Evolutionary conservation across 1,139 yeast genomes (phyloP).

Genomic region (Neolecta irregularis): DNA sequence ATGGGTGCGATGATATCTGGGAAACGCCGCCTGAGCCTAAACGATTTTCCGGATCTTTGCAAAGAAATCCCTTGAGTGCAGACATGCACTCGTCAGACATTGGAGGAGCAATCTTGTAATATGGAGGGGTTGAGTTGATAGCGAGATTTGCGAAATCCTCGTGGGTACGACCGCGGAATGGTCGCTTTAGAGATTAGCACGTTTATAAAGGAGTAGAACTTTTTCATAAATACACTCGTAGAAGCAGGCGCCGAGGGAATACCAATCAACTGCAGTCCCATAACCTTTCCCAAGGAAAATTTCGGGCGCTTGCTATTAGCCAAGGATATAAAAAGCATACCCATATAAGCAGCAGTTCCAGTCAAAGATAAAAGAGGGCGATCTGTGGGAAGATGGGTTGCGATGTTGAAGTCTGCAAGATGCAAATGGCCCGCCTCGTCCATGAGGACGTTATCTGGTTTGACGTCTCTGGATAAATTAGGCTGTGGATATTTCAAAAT

Average conservation of each 20-base stretch:
- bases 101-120: conserved; percentile 17
- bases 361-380: conserved; percentile 23
- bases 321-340: too few species aligned
- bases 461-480: conserved; percentile 56
- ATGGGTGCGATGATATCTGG: conserved; percentile 10
- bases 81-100: conserved; percentile 18
- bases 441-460: conserved; percentile 53
- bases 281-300: conserved; percentile 36
- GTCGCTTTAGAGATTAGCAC: conserved; percentile 7
- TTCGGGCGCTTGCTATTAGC: too few species aligned
- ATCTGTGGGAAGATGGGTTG: conserved; percentile 18
- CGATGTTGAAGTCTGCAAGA: conserved; percentile 54
- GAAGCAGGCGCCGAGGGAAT: conserved; percentile 78
- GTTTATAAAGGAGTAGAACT: conserved; percentile 21
- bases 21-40: conserved; percentile 9
- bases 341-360: conserved; percentile 79
- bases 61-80: conserved; percentile 19
- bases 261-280: conserved; percentile 72
- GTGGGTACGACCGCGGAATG: conserved; percentile 11
- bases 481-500: too few species aligned
- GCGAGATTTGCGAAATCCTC: conserved; percentile 11
- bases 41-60: conserved; percentile 10
- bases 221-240: conserved; percentile 69
- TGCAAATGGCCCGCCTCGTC: conserved; percentile 59
- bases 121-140: conserved; percentile 10